These are phyloP conservation scores for Cardiospermum halicacabum DNA, from an alignment of 345 rosid genomes.

Conservation along the genomic window DNA sequence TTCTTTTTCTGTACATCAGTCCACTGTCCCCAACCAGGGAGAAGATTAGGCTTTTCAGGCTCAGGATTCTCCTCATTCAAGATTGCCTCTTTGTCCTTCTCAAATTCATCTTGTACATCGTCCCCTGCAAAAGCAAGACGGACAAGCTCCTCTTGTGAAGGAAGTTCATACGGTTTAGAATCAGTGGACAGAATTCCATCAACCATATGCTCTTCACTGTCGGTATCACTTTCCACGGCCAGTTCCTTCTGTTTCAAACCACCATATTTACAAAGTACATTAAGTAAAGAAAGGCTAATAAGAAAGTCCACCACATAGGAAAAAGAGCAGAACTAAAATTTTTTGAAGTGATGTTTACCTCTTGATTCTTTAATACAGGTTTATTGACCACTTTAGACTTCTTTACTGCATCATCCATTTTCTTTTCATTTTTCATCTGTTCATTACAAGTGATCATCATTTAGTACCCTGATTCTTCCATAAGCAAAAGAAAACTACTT, in stretches of 20 bases:
- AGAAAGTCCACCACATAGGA: constrained; percentile 2
- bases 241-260: constrained; percentile 33
- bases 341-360: constrained; percentile 31
- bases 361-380: constrained; percentile 26
- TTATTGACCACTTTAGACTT: constrained; percentile 26
- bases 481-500: neutral
- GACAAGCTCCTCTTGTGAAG: constrained; percentile 88
- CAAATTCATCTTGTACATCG: constrained; percentile 78
- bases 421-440: constrained; percentile 49
- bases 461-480: constrained; percentile 8
- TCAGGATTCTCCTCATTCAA: constrained; percentile 74
- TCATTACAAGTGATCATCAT: constrained; percentile 8
- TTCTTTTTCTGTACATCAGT: constrained; percentile 63
- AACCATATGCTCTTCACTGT: constrained; percentile 65
- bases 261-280: constrained; percentile 7
- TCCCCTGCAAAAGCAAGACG: constrained; percentile 90
- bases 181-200: constrained; percentile 68
- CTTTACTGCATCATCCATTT: constrained; percentile 23
- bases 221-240: constrained; percentile 56
- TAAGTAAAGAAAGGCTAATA: constrained; percentile 6
- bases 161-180: constrained; percentile 51
- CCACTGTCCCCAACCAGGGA: constrained; percentile 98
- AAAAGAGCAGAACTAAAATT: neutral
- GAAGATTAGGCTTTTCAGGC: constrained; percentile 69
- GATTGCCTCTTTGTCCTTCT: constrained; percentile 59